Percentiles rank a stretch among this genome's conserved stretches.
Evolutionary conservation across 345 rosid genomes (phyloP).

Genomic region (Toxicodendron radicans): DNA sequence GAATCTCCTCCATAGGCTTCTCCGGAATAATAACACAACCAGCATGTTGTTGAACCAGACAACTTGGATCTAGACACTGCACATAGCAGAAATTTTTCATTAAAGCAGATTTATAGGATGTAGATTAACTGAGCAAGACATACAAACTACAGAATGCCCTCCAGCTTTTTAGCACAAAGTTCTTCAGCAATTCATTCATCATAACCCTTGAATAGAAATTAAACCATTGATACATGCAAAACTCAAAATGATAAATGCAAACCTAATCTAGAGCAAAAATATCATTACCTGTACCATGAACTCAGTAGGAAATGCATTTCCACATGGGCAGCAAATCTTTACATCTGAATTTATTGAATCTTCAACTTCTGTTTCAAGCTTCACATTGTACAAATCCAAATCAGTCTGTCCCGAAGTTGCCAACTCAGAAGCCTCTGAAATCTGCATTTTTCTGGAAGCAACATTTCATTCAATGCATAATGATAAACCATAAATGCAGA

Average conservation of each 20-base stretch:
- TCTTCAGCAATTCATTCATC: neutral
- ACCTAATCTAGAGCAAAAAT: neutral
- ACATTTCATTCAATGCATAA: conserved; percentile 12
- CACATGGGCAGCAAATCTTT: conserved; percentile 38
- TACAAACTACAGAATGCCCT: neutral
- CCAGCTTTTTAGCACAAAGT: neutral
- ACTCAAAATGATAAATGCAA: neutral
- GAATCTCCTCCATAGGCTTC: conserved; percentile 27
- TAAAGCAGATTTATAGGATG: neutral
- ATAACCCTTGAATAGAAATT: neutral
- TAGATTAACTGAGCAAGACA: neutral
- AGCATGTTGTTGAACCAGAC: conserved; percentile 40
- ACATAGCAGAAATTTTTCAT: neutral
- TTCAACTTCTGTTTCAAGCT: conserved; percentile 24
- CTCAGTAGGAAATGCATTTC: conserved; percentile 23
- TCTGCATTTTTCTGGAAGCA: conserved; percentile 41
- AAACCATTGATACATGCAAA: neutral
- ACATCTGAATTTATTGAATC: conserved; percentile 8
- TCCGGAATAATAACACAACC: conserved; percentile 35
- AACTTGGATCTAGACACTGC: conserved; percentile 41
- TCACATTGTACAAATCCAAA: conserved; percentile 14
- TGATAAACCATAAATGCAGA: neutral
- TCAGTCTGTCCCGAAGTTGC: conserved; percentile 22
- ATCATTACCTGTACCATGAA: conserved; percentile 35
- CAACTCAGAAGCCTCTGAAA: conserved; percentile 26